Percentiles rank a stretch among this genome's conserved stretches.
Conservation (phyloP, 2,329 filamentous ascomycete species). For the Ceratocystis cubensis region DNA sequence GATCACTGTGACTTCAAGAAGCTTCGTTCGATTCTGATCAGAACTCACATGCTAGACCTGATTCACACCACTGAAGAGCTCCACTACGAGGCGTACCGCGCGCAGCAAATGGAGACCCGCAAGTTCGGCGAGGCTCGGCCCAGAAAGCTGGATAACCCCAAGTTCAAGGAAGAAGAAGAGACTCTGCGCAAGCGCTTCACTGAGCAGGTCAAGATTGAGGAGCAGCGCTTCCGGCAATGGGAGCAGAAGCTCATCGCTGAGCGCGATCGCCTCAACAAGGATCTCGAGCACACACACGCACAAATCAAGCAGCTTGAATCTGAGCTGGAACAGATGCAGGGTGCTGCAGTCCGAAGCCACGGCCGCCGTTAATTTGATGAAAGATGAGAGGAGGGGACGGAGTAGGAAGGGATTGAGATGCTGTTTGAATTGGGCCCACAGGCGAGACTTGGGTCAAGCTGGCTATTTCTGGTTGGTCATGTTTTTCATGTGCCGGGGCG, state of each 20-base stretch:
- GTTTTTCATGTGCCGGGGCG: too few relatives aligned
- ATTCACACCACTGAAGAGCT: slow-evolving; percentile 99
- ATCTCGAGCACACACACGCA: slow-evolving; percentile 93
- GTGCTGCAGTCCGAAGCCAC: slow-evolving; percentile 77
- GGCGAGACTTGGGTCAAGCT: too few relatives aligned
- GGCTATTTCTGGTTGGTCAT: too few relatives aligned
- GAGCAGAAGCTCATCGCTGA: slow-evolving; percentile 99
- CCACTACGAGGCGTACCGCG: slow-evolving; percentile 98
- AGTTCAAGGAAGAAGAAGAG: slow-evolving; percentile 99
- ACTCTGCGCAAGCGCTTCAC: slow-evolving; percentile 97
- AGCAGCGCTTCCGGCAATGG: slow-evolving; percentile 98
- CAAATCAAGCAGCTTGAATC: slow-evolving; percentile 82
- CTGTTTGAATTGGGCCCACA: too few relatives aligned
- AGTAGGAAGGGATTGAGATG: too few relatives aligned
- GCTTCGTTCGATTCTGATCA: slow-evolving; percentile 94
- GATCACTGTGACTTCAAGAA: slow-evolving; percentile 99
- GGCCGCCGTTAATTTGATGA: slow-evolving; percentile 59
- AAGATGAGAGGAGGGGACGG: slow-evolving; percentile 22
- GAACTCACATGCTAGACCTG: slow-evolving; percentile 98
- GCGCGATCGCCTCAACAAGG: slow-evolving; percentile 98
- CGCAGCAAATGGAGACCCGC: slow-evolving; percentile 98
- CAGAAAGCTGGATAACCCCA: slow-evolving; percentile 97
- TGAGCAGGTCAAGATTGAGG: slow-evolving; percentile 99
- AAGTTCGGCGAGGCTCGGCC: slow-evolving; percentile 97
- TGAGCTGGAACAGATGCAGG: slow-evolving; percentile 89